These are phyloP conservation scores for Kurtzmaniella quercitrusa DNA, from an alignment of 1,139 yeast genomes.

Conservation along the genomic window DNA sequence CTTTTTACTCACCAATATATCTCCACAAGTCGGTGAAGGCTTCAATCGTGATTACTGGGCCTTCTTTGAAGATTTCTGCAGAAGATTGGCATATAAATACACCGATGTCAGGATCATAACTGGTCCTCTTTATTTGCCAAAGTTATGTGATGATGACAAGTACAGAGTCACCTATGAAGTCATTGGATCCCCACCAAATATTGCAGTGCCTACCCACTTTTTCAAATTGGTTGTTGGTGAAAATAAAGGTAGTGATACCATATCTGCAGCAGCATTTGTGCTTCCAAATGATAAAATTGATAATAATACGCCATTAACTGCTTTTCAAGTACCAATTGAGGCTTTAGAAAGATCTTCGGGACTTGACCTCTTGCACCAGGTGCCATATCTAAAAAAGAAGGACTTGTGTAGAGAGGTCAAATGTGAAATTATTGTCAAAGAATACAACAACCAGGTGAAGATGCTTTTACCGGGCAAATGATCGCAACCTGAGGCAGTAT, in stretches of 20 bases:
- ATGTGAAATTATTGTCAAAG: slow-evolving; percentile 81
- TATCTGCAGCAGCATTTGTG: slow-evolving; percentile 89
- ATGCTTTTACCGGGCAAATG: slow-evolving; percentile 6
- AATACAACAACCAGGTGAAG: slow-evolving; percentile 35
- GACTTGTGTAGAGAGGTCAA: slow-evolving; percentile 75
- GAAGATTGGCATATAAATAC: slow-evolving; percentile 68
- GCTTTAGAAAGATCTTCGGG: slow-evolving; percentile 88
- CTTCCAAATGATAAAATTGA: slow-evolving; percentile 78
- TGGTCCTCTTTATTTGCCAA: slow-evolving; percentile 91
- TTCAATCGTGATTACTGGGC: slow-evolving; percentile 98
- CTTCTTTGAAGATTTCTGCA: slow-evolving; percentile 84
- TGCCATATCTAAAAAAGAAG: slow-evolving; percentile 56
- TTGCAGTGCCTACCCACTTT: slow-evolving; percentile 97
- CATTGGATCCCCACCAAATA: slow-evolving; percentile 93
- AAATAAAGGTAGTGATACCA: slow-evolving; percentile 40
- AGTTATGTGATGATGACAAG: slow-evolving; percentile 65
- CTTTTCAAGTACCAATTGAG: slow-evolving; percentile 83
- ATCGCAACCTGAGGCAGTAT: neutral
- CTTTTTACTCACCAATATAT: slow-evolving; percentile 79
- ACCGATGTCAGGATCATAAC: slow-evolving; percentile 80
- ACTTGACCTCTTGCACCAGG: slow-evolving; percentile 67
- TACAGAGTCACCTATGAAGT: slow-evolving; percentile 83
- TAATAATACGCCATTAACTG: slow-evolving; percentile 64
- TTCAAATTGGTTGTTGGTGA: slow-evolving; percentile 90
- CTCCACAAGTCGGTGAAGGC: slow-evolving; percentile 98